These are phyloP conservation scores for Xylaria sp. DNA, from an alignment of 2,329 filamentous ascomycete genomes.

Conservation along the genomic window DNA sequence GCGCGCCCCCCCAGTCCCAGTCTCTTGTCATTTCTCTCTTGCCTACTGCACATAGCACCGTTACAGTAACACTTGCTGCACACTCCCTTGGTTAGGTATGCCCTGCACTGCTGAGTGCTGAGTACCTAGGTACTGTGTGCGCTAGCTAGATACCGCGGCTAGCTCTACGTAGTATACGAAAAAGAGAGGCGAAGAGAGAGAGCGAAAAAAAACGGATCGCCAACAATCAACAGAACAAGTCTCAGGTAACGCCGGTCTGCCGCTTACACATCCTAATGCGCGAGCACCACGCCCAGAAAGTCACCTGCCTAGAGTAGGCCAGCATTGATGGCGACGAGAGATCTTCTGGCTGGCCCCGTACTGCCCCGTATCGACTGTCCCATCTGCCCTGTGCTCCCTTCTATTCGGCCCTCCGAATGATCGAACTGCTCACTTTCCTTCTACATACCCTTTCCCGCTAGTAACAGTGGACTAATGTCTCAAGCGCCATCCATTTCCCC, in stretches of 20 bases:
- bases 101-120: background rate
- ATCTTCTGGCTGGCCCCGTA: constrained; percentile 29
- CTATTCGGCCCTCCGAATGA: constrained; percentile 34
- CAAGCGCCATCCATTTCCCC: constrained; percentile 26
- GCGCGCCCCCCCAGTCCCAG: constrained; percentile 26
- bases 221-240: background rate
- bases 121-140: background rate
- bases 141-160: background rate
- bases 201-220: constrained; percentile 17
- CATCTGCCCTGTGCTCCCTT: constrained; percentile 24
- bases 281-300: constrained; percentile 30
- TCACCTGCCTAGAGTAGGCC: constrained; percentile 44
- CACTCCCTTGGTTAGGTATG: constrained; percentile 15
- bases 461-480: constrained; percentile 20
- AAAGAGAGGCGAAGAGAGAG: background rate
- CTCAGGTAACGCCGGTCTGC: constrained; percentile 28
- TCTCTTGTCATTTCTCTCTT: constrained; percentile 26
- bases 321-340: constrained; percentile 31
- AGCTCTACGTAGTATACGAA: background rate
- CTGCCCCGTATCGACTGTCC: constrained; percentile 30
- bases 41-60: constrained; percentile 1
- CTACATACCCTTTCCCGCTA: constrained; percentile 10
- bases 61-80: constrained; percentile 29
- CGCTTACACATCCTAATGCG: constrained; percentile 20
- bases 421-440: background rate